Evolutionary conservation across 2,329 filamentous ascomycete species (phyloP), one percentile per base, ranked within the genome.

Genomic region (Atkinsonella hypoxylon): DNA sequence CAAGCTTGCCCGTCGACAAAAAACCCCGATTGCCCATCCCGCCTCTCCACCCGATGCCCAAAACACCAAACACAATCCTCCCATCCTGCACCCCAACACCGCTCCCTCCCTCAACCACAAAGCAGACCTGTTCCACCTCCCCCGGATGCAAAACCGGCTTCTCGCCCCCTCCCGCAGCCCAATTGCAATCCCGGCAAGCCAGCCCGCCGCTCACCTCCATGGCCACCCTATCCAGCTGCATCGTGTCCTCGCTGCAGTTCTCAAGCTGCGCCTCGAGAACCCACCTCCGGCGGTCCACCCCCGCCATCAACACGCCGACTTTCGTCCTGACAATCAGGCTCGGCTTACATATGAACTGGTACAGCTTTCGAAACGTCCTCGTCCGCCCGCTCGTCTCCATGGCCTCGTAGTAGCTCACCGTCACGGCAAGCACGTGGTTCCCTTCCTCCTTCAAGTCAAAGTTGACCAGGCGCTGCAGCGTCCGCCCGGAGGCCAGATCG

Each of bases 391-490:
- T 79, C 17, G 78, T 81, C 58, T 85, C 73, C n/a, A 77, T 78
- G 0, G 87, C 89, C 68, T 97, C 91, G 50, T 89, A 94, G 69
- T 97, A 97, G 57, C 85, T 91, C 53, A 97, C 87, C 49, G 89
- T 96, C 53, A 97, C 90, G 7, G 88, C 89, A 8, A 98, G 76
- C 12, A 96, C 88, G 67, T 98, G 90, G 59, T 87, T 90, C 0
- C 93, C 93, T 64, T 96, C 90, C 63, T 97, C 91, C 61, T 90
- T 93, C 36, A 98, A 76, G 60, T 95, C 87, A 63, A 95, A 94
- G 38, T 80, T 77, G 9, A 97, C 78, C 22, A 95, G 84, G 54
- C 80, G 83, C 66, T 97, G 91, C 46, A 95, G 62, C 30, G 87
- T 90, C 45, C 79, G 73, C 2, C 81, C 83, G 0, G 79, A 71